A percentile compares a stretch with the other conserved stretches of the same genome.
Conservation (phyloP, 257 asterid species). For the Catharanthus roseus region DNA sequence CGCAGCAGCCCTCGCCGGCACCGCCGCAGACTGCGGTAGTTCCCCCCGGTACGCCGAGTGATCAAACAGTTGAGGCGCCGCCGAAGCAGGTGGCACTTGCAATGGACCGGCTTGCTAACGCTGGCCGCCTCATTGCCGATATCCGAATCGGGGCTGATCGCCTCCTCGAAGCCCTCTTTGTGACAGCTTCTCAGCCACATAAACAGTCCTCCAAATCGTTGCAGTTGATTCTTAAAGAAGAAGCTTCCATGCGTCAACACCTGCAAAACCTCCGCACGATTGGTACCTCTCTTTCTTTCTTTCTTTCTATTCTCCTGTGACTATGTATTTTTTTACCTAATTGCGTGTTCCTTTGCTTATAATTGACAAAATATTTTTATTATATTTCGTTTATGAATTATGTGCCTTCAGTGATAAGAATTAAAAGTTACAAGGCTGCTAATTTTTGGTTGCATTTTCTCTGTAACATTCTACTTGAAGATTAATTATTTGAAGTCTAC, state of each 20-base stretch:
- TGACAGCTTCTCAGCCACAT: slow-evolving; percentile 58
- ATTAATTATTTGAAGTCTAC: not conserved
- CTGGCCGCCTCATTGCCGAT: slow-evolving; percentile 89
- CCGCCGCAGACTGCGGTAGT: slow-evolving; percentile 33
- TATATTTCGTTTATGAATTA: not conserved
- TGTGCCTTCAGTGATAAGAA: not conserved
- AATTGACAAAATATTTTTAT: not conserved
- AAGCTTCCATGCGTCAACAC: slow-evolving; percentile 66
- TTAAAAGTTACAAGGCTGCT: not conserved
- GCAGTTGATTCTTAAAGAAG: slow-evolving; percentile 64
- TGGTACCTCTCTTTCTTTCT: slow-evolving; percentile 35
- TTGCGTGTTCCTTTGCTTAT: no score
- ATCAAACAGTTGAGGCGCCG: slow-evolving; percentile 58
- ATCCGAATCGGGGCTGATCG: slow-evolving; percentile 90
- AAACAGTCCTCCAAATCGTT: slow-evolving; percentile 54
- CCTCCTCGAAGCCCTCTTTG: slow-evolving; percentile 67
- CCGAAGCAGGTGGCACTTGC: slow-evolving; percentile 98
- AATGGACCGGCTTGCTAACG: slow-evolving; percentile 79
- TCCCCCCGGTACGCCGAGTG: slow-evolving; percentile 3
- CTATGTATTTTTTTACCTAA: no score
- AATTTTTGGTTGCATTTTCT: not conserved
- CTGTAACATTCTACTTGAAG: not conserved
- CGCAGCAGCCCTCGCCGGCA: slow-evolving; percentile 34
- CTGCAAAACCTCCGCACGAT: slow-evolving; percentile 65
- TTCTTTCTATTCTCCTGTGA: no score